A percentile compares a stretch with the other conserved stretches of the same genome.
phyloP scores from a whole-genome alignment of 805 yeast species.

The Danielia oregonensis region DNA sequence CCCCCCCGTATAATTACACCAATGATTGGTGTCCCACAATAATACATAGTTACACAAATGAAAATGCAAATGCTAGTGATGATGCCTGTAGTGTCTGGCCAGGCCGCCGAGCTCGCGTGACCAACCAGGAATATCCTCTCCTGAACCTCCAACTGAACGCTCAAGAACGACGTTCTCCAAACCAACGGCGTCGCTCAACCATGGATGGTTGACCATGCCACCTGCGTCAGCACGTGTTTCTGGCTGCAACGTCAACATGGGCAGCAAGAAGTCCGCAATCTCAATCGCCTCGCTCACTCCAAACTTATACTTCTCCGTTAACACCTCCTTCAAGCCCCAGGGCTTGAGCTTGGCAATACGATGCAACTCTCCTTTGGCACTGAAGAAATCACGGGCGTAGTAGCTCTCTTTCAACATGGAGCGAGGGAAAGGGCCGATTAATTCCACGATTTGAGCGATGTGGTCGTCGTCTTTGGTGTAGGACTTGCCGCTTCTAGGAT shows the following conservation, averaged over 20 bases:
- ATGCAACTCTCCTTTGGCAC: constrained; percentile 30
- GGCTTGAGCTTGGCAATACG: constrained; percentile 46
- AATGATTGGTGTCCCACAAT: too few relatives aligned
- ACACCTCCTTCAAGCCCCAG: constrained; percentile 49
- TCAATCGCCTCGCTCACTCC: constrained; percentile 63
- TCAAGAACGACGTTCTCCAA: constrained; percentile 68
- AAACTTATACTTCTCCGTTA: constrained; percentile 48
- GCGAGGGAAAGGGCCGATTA: constrained; percentile 41
- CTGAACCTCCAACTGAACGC: constrained; percentile 73
- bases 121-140: constrained; percentile 93
- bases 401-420: constrained; percentile 38
- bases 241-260: constrained; percentile 82
- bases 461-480: constrained; percentile 58
- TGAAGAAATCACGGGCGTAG: constrained; percentile 19
- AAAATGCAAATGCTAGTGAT: constrained; percentile 1
- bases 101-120: constrained; percentile 60
- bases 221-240: constrained; percentile 90
- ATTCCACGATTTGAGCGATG: constrained; percentile 58
- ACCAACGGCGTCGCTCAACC: constrained; percentile 77
- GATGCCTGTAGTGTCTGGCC: too few relatives aligned
- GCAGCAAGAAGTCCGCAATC: constrained; percentile 71
- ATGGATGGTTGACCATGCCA: constrained; percentile 83
- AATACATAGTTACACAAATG: background rate
- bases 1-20: too few relatives aligned
- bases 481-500: constrained; percentile 50